A percentile compares a stretch with the other conserved stretches of the same genome.
Evolutionary conservation across 2,329 filamentous ascomycete genomes (phyloP).

Genomic region (Pyricularia grisea): DNA sequence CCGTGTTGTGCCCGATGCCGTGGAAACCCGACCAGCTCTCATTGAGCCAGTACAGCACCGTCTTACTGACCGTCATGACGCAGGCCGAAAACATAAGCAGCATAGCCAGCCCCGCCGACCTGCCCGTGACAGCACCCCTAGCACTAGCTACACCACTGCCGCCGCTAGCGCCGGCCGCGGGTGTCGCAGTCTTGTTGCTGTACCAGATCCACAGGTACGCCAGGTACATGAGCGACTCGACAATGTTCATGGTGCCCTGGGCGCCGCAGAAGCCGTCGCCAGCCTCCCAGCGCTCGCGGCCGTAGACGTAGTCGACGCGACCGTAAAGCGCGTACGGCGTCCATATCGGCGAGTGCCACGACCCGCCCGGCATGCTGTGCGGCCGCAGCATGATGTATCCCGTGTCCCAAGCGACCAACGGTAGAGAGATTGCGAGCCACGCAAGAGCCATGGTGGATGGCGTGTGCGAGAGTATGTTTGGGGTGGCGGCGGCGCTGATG

Average conservation of each 20-base stretch:
- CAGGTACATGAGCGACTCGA: constrained; percentile 26
- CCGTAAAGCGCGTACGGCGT: constrained; percentile 74
- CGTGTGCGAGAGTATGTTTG: constrained; percentile 22
- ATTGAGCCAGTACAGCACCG: constrained; percentile 42
- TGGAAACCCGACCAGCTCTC: constrained; percentile 46
- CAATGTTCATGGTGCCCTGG: constrained; percentile 44
- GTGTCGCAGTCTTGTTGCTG: constrained; percentile 9
- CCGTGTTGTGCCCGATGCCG: constrained; percentile 47
- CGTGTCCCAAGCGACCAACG: constrained; percentile 74
- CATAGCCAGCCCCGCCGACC: constrained; percentile 32
- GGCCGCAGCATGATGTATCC: constrained; percentile 73
- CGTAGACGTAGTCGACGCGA: constrained; percentile 72
- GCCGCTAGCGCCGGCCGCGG: constrained; percentile 7
- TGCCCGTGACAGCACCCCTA: constrained; percentile 28
- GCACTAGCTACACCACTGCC: constrained; percentile 4
- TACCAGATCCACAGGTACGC: constrained; percentile 24
- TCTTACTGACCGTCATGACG: constrained; percentile 54
- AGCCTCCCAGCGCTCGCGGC: constrained; percentile 59
- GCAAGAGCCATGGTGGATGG: constrained; percentile 40
- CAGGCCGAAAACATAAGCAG: constrained; percentile 41
- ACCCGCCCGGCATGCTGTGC: constrained; percentile 70
- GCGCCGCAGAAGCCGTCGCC: constrained; percentile 69
- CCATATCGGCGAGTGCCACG: constrained; percentile 63
- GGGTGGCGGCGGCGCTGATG: not conserved
- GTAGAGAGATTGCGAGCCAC: constrained; percentile 68